Base-by-base conservation (phyloP, 148 eudicot genomes). In the Dysphania ambrosioides region DNA sequence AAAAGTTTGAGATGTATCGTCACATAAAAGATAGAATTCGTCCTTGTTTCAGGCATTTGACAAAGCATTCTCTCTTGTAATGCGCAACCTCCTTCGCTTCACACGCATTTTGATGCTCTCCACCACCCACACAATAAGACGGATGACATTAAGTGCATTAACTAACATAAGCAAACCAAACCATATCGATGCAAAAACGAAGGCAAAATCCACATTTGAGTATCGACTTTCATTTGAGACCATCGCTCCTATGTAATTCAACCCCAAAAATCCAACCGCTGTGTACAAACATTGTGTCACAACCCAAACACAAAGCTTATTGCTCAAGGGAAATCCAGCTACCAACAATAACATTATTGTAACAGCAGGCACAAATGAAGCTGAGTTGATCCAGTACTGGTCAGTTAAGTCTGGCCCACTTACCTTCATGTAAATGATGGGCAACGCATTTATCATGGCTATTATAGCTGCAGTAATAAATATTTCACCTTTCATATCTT, bases 201-300 rank as follows among this genome's bases (percentile, higher is more conserved):
- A 9, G 2, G 76, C 6, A 12, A n/a, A n/a, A 34, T 35, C 58
- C 13, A 80, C 15, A 6, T 44, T 35, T 2, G 4, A 3, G 59
- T 75, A 75, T 66, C 79, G 75, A 31, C 30, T 66, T 40, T 80
- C 83, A 31, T 76, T 76, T 1, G 79, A 75, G 42, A 76, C 9
- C n/a, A 80, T 80, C 9, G 42, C 11, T 34, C 73, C 79, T 2
- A 76, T 23, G 61, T 71, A 81, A 32, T 69, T 72, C n/a, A 68
- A 23, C 4, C 67, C 74, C 71, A 79, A 30, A 73, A 66, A 79
- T 44, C 77, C 79, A 1, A 82, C 27, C 5, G 85, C 41, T 4
- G 82, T 75, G 71, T 75, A 75, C 82, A 82, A 75, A 8, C 75
- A 66, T 27, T 80, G 83, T 29, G 76, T 30, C 59, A 80, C 68